A percentile compares a stretch with the other conserved stretches of the same genome.
Evolutionary conservation across 208 protist genomes (phyloP).

Genomic region (Trypanosoma avium): DNA sequence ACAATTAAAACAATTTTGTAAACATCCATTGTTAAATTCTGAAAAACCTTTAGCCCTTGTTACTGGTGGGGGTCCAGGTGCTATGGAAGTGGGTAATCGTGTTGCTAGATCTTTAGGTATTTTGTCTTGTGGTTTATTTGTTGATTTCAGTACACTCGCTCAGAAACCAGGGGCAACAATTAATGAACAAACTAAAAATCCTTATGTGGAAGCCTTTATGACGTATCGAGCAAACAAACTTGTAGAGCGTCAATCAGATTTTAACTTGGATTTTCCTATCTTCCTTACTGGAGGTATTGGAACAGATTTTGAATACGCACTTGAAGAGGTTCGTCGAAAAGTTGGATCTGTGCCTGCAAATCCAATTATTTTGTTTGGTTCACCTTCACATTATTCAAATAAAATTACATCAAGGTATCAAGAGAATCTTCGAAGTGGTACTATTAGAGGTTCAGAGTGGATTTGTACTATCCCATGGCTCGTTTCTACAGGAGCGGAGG

Average conservation of each 20-base stretch:
- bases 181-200: slow-evolving; percentile 93
- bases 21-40: slow-evolving; percentile 76
- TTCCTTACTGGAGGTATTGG: slow-evolving; percentile 91
- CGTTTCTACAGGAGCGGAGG: slow-evolving; percentile 79
- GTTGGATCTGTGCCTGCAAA: slow-evolving; percentile 81
- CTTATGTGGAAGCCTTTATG: slow-evolving; percentile 91
- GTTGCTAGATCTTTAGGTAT: slow-evolving; percentile 90
- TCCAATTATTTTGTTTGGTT: slow-evolving; percentile 89
- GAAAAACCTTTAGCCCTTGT: slow-evolving; percentile 81
- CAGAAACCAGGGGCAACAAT: slow-evolving; percentile 85
- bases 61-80: slow-evolving; percentile 91
- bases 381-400: slow-evolving; percentile 62
- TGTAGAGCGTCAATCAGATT: slow-evolving; percentile 92
- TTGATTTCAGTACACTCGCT: slow-evolving; percentile 89
- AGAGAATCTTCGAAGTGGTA: slow-evolving; percentile 75
- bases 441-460: slow-evolving; percentile 93
- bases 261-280: slow-evolving; percentile 94
- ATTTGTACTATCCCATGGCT: slow-evolving; percentile 91
- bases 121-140: slow-evolving; percentile 87
- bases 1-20: slow-evolving; percentile 61
- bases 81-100: slow-evolving; percentile 94
- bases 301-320: slow-evolving; percentile 93
- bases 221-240: slow-evolving; percentile 91
- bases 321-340: slow-evolving; percentile 94
- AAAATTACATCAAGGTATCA: slow-evolving; percentile 84